Evolutionary conservation across 2,329 filamentous ascomycete species (phyloP), one percentile per base, ranked within the genome.

Genomic region (Aureobasidium sp.): DNA sequence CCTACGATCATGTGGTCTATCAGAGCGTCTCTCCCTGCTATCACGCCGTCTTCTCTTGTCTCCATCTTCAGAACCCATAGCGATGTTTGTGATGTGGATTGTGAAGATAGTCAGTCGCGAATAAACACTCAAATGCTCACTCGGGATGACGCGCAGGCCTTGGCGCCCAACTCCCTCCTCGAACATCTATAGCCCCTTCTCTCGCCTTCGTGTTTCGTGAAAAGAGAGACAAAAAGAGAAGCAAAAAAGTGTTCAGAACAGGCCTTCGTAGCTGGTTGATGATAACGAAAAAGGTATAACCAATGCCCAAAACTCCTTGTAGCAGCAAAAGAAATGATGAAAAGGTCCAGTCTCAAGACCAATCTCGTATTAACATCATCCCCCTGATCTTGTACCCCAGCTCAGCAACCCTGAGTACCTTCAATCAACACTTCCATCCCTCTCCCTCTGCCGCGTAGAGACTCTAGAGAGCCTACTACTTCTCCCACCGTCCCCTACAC

Each of bases 101-200:
- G 41, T 35, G 19, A 35, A 22, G n/a, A 17, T 17, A 30, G 12
- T 11, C 40, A 34, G 29, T 16, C n/a, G 35, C 34, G 35, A 32
- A 47, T 27, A 21, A 38, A 49, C n/a, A 14, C 32, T 35, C 32
- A 12, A 7, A 8, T 12, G 19, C 12, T 17, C 42, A 34, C n/a
- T 47, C 30, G 30, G 22, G 16, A 29, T 49, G 45, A 49, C 34
- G 45, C 45, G 22, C 21, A 38, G 38, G 45, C 22, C 45, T 49
- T 49, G 45, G 45, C 45, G 21, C n/a, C 32, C 11, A n/a, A 38
- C 8, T 40, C 21, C n/a, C n/a, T 32, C 49, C 59, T 63, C 44
- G 27, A 37, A 21, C 14, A 32, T 48, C 29, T 37, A 38, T 29
- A 38, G 38, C 45, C 38, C 38, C 24, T 37, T 49, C 38, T 14